A percentile compares a stretch with the other conserved stretches of the same genome.
Conservation (phyloP, 2,329 filamentous ascomycete species). For the Thermomyces lanuginosus region DNA sequence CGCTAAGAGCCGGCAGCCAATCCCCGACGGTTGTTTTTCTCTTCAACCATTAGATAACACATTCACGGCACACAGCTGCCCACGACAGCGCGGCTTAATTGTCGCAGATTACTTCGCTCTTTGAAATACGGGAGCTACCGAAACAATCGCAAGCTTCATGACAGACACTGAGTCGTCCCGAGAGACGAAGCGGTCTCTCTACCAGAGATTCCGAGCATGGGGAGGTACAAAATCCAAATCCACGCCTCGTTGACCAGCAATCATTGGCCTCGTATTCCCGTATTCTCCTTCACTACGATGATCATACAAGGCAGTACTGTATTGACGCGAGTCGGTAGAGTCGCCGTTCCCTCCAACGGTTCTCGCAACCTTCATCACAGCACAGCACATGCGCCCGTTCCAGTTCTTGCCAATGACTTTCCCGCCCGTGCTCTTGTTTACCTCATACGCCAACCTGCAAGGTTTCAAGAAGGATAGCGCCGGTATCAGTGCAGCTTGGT, state of each 20-base stretch:
- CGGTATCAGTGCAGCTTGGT: conserved; percentile 48
- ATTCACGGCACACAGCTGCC: too few species aligned
- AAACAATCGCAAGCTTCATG: too few species aligned
- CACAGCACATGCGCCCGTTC: conserved; percentile 51
- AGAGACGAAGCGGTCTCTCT: conserved; percentile 22
- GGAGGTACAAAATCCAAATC: conserved; percentile 18
- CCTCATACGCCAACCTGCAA: conserved; percentile 48
- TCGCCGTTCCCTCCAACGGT: conserved; percentile 48
- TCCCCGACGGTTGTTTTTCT: too few species aligned
- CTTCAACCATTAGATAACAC: too few species aligned
- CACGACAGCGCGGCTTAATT: too few species aligned
- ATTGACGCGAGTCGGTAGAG: conserved; percentile 29
- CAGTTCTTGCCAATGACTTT: conserved; percentile 51
- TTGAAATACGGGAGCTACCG: too few species aligned
- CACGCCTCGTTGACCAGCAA: not conserved
- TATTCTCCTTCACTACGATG: not conserved
- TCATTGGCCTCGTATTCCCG: not conserved
- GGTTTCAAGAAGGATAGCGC: conserved; percentile 47
- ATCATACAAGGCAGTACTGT: too few species aligned
- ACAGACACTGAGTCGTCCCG: conserved; percentile 14
- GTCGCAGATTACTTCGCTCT: too few species aligned
- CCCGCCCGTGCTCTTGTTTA: conserved; percentile 48
- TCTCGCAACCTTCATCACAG: conserved; percentile 49
- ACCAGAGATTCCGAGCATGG: conserved; percentile 25
- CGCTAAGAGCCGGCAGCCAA: too few species aligned